Evolutionary conservation across 768 basidiomycete genomes (phyloP), one percentile per base, ranked within the genome.

Genomic region (Lentinula raphanica): DNA sequence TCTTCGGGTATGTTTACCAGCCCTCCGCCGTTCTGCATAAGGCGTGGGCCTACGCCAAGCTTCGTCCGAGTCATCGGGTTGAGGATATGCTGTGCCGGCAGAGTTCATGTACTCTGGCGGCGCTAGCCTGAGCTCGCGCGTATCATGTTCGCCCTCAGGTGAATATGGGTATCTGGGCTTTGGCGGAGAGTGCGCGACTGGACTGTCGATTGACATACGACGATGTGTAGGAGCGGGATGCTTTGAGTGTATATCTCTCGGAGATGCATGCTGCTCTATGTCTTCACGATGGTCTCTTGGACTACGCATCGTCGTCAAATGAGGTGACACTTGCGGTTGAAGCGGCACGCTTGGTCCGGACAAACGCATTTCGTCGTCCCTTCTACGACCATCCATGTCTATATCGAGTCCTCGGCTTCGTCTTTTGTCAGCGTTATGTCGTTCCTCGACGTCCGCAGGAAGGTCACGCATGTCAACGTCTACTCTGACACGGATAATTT

Each of bases 1-100:
- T 54, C 89, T 81, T 65, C 77, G 79, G 23, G 89, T 91, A 67
- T 91, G 89, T 68, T 92, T 92, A 50, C 89, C 89, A 53, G 89
- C 89, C 58, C 89, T 77, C 56, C 89, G 76, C 23, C 89, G 82
- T 68, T 90, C 88, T 39, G 81, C 80, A 65, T 86, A 84, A 21
- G 89, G 88, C 70, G 84, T 89, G 0, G 88, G 86, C 44, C 81
- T 73, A 29, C 83, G 75, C 88, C 88, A 90, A 27, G 84, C 74
- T 60, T 90, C 87, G 66, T 90, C 88, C 25, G 77, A 67, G 56
- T 87, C 84, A 58, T 80, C 79, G 58, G 56, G 56, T 25, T 39
- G 48, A n/a, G 56, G 32, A 25, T 35, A 48, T 4, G n/a, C 35
- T 28, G 56, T 29, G n/a, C n/a, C n/a, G 48, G 9, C 36, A 25